Conservation (phyloP, 495 filamentous ascomycete genomes). For the Arthonia radiata region DNA sequence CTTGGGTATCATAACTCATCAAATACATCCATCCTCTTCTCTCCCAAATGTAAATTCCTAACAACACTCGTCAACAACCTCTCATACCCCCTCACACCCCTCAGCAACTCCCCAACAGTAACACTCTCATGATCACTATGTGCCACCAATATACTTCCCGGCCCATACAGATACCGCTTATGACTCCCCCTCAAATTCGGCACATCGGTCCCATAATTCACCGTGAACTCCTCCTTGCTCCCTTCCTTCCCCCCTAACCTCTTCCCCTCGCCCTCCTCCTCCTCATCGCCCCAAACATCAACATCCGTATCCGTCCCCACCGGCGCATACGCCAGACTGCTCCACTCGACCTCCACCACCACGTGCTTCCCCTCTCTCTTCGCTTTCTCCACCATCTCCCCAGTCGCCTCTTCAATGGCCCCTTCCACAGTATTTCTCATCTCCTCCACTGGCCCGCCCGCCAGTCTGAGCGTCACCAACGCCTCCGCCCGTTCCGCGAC, state of each 20-base stretch:
- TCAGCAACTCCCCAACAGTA: slow-evolving; percentile 37
- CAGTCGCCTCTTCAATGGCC: slow-evolving; percentile 19
- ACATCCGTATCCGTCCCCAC: slow-evolving; percentile 61
- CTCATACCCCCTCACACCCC: slow-evolving; percentile 47
- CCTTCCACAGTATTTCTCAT: slow-evolving; percentile 29
- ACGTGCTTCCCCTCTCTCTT: slow-evolving; percentile 21
- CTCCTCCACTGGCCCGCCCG: slow-evolving; percentile 35
- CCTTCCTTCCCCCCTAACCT: slow-evolving; percentile 20
- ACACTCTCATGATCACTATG: slow-evolving; percentile 70
- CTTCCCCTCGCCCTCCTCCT: slow-evolving; percentile 53
- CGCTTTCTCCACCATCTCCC: slow-evolving; percentile 16
- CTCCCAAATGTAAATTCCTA: no score
- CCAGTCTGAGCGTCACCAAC: slow-evolving; percentile 43
- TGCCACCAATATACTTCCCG: slow-evolving; percentile 69
- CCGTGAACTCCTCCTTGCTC: slow-evolving; percentile 50
- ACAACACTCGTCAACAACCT: no score
- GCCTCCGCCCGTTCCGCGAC: slow-evolving; percentile 51
- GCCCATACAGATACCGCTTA: slow-evolving; percentile 70
- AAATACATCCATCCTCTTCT: no score
- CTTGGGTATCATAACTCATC: no score
- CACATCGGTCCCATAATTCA: slow-evolving; percentile 87
- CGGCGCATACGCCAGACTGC: slow-evolving; percentile 36
- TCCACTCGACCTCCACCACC: slow-evolving; percentile 34
- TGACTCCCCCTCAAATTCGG: slow-evolving; percentile 47
- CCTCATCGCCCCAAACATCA: slow-evolving; percentile 21